Evolutionary conservation across 2,329 filamentous ascomycete genomes (phyloP), one percentile per base, ranked within the genome.

Genomic region (Talaromyces pinophilus): DNA sequence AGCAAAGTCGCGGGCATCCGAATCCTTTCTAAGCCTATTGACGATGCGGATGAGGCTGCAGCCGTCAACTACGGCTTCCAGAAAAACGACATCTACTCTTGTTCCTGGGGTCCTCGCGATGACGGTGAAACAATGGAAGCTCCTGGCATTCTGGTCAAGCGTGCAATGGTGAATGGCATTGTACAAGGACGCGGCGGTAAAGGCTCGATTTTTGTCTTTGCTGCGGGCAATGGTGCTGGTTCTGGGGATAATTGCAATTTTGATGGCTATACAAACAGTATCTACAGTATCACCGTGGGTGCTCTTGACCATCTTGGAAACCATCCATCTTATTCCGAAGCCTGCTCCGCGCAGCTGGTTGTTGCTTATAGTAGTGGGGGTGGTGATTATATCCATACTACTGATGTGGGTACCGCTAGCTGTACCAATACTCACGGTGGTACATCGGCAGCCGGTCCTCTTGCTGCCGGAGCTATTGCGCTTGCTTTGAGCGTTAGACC

Each of bases 211-310:
- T 99, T 93, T 74, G 95, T 99, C 64, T 99, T 99, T 78, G 95
- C 95, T 52, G 93, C 94, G 70, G 95, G 95, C 67, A 99, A 99
- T 75, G 95, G 95, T 66, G 96, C 94, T 10, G 83, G 84, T 3
- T 87, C 83, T 70, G 93, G 92, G 57, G 95, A 99, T 78, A 98
- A 99, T 80, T 99, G 95, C 85, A 99, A 99, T 78, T 99, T 99
- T 77, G 95, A 99, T 76, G 95, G 95, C 46, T 99, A 99, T 80
- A 99, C 95, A 67, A 99, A 99, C 82, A 97, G 93, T 76, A 99
- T 99, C 72, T 99, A 98, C 84, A 97, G 93, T 77, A 95, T 99
- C 72, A 97, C 93, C 0, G 93, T 99, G 19, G 95, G 95, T 44
- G 94, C 94, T 40, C 90, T 99, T 69, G 93, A 97, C 76, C 86